Conservation (phyloP, 768 basidiomycete genomes). For the Trametes cubensis region DNA sequence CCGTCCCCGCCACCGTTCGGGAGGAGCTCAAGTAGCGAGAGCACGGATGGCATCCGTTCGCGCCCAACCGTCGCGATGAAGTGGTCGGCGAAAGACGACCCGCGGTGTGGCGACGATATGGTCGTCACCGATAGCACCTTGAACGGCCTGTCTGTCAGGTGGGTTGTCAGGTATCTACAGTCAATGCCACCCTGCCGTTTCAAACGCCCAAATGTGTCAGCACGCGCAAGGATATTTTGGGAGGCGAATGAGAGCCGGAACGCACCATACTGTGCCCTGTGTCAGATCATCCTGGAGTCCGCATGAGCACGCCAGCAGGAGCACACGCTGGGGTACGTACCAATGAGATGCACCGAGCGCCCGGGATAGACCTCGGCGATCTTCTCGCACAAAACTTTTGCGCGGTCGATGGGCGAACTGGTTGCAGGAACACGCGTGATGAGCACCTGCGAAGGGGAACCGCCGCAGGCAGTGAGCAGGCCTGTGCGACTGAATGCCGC, state of each 20-base stretch:
- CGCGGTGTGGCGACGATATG: constrained; percentile 93
- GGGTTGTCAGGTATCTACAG: constrained; percentile 85
- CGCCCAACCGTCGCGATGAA: constrained; percentile 77
- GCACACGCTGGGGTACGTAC: constrained; percentile 37
- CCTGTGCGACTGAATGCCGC: neutral
- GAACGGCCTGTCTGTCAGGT: constrained; percentile 77
- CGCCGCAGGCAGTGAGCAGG: neutral
- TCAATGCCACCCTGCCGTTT: constrained; percentile 79
- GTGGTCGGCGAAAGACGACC: constrained; percentile 91
- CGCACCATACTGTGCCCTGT: constrained; percentile 77
- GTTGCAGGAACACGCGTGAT: constrained; percentile 95
- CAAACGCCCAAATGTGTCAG: neutral
- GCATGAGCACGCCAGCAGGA: constrained; percentile 32
- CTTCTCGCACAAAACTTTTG: constrained; percentile 82
- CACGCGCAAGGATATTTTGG: neutral
- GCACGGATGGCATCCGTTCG: constrained; percentile 65
- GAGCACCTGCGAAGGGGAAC: constrained; percentile 51
- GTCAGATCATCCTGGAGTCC: constrained; percentile 23
- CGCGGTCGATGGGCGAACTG: constrained; percentile 84
- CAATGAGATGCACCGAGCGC: constrained; percentile 85
- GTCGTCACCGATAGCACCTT: constrained; percentile 87
- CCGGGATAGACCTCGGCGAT: constrained; percentile 83
- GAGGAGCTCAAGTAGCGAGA: constrained; percentile 77
- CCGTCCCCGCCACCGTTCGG: constrained; percentile 96
- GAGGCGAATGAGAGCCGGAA: neutral